Conservation (phyloP, 225 moss, liverwort and hornwort genomes). For the Ulota crispa region DNA sequence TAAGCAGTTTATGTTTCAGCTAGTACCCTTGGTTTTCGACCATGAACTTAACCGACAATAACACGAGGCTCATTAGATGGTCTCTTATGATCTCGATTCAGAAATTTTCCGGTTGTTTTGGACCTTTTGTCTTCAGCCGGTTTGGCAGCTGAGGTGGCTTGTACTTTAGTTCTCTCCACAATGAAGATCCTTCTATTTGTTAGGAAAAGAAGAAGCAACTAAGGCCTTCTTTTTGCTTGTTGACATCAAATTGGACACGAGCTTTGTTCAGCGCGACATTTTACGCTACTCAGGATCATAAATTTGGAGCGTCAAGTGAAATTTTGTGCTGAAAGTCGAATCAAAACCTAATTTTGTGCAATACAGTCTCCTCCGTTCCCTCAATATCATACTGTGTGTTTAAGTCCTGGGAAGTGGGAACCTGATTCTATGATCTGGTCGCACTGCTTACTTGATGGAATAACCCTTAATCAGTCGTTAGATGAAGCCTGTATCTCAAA, state of each 20-base stretch:
- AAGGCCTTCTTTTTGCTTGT: neutral
- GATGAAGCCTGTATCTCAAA: neutral
- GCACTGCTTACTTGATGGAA: neutral
- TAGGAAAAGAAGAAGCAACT: neutral
- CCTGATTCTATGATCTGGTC: neutral
- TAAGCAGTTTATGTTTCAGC: neutral
- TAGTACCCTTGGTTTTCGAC: neutral
- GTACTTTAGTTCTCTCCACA: neutral
- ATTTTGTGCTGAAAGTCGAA: no score
- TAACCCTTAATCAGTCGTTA: no score
- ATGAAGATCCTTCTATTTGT: neutral
- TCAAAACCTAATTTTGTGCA: neutral
- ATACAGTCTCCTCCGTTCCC: neutral
- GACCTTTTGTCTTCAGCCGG: neutral
- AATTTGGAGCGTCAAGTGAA: neutral
- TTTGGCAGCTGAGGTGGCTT: neutral
- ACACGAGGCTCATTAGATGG: neutral
- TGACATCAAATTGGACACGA: neutral
- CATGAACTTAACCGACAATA: neutral
- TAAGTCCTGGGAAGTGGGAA: neutral
- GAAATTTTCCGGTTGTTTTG: neutral
- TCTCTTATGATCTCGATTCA: neutral
- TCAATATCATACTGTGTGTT: neutral
- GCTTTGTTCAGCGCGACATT: neutral
- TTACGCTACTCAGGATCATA: neutral